A percentile compares a stretch with the other conserved stretches of the same genome.
These are phyloP conservation scores for Myxozyma kluyveri DNA, from an alignment of 805 yeast species.

Conservation along the genomic window DNA sequence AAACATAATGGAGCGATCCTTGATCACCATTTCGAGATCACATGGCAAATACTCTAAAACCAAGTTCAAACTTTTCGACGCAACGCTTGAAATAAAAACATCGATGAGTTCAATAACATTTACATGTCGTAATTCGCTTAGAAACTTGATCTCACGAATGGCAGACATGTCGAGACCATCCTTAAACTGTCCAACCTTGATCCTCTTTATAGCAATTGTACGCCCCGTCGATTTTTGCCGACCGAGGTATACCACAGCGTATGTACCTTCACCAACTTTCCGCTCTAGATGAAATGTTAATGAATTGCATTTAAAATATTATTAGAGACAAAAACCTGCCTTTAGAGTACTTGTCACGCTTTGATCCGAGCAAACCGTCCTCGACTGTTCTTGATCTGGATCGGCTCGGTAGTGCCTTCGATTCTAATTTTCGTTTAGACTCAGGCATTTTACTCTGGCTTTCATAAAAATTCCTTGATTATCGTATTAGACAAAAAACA, in stretches of 20 bases:
- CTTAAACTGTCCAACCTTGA: slow-evolving; percentile 88
- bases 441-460: too few species aligned
- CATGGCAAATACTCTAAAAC: slow-evolving; percentile 92
- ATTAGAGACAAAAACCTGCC: slow-evolving; percentile 1
- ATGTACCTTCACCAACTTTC: slow-evolving; percentile 98
- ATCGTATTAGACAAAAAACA: too few species aligned
- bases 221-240: slow-evolving; percentile 45
- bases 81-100: slow-evolving; percentile 58
- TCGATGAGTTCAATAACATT: slow-evolving; percentile 87
- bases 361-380: too few species aligned
- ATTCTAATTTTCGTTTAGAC: too few species aligned
- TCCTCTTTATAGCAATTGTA: slow-evolving; percentile 87
- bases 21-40: slow-evolving; percentile 85
- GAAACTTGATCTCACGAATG: slow-evolving; percentile 82
- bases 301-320: background rate
- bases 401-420: too few species aligned
- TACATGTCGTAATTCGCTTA: slow-evolving; percentile 73
- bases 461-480: too few species aligned
- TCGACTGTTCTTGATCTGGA: too few species aligned
- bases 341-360: slow-evolving; percentile 18
- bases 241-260: slow-evolving; percentile 78
- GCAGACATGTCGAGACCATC: slow-evolving; percentile 99
- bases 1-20: slow-evolving; percentile 72
- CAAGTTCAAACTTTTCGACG: slow-evolving; percentile 57
- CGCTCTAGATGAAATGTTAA: slow-evolving; percentile 48